Evolutionary conservation across 2,329 filamentous ascomycete species (phyloP).

Genomic region (Tolypocladium paradoxum): DNA sequence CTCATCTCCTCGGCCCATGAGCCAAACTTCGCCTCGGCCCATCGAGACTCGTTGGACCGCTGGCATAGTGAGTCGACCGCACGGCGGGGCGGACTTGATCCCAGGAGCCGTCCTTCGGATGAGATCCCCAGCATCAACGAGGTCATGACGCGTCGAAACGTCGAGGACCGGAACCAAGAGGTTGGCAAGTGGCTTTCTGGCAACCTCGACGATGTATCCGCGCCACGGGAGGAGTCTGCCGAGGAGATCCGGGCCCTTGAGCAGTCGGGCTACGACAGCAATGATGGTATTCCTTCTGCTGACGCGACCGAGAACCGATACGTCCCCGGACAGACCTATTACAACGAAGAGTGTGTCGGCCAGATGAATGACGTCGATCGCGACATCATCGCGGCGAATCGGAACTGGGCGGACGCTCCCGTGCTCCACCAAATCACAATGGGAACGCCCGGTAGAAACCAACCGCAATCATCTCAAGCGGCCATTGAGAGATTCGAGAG

Average conservation of each 20-base stretch:
- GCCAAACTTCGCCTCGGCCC: conserved; percentile 7
- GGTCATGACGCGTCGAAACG: conserved; percentile 27
- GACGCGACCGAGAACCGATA: conserved; percentile 38
- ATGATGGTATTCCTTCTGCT: conserved; percentile 34
- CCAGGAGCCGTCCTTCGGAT: conserved; percentile 28
- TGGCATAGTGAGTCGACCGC: conserved; percentile 29
- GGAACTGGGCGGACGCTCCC: conserved; percentile 40
- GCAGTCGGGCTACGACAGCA: conserved; percentile 16
- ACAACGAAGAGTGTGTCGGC: conserved; percentile 27
- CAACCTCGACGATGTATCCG: conserved; percentile 17
- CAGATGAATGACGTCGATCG: conserved; percentile 35
- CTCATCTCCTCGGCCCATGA: conserved; percentile 18
- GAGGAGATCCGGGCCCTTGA: conserved; percentile 13
- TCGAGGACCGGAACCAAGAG: conserved; percentile 34
- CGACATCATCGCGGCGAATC: conserved; percentile 36
- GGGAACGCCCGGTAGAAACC: conserved; percentile 20
- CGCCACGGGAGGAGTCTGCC: conserved; percentile 13
- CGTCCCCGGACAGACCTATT: conserved; percentile 39
- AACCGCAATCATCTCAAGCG: conserved; percentile 40
- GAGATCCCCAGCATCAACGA: conserved; percentile 41
- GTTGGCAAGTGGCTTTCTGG: conserved; percentile 40
- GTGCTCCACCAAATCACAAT: conserved; percentile 32
- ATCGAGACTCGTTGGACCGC: conserved; percentile 28
- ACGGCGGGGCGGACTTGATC: conserved; percentile 36
- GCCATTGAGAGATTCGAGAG: conserved; percentile 43